phyloP scores from a whole-genome alignment of 139 green algal species.

The Mesotaenium endlicherianum region DNA sequence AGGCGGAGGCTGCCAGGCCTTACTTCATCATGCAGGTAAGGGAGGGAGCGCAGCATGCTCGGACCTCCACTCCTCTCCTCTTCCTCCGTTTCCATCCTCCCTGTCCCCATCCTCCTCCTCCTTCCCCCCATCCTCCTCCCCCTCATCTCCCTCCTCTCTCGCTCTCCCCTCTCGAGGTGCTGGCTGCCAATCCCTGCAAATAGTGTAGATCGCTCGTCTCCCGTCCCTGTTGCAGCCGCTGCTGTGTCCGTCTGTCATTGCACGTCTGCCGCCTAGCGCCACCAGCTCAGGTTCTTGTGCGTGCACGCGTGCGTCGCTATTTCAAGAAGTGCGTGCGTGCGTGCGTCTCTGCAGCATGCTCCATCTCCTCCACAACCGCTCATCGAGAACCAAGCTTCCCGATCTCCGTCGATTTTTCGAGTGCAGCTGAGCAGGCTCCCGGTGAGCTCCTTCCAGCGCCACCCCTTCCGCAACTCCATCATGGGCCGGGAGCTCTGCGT shows the following conservation, averaged over 20 bases:
- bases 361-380: not conserved
- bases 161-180: not conserved
- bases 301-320: not conserved
- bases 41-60: too few species aligned
- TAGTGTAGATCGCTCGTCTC: not conserved
- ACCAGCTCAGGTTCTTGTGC: not conserved
- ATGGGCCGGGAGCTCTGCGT: constrained; percentile 51
- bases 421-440: constrained; percentile 33
- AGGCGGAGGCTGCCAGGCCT: not conserved
- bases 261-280: not conserved
- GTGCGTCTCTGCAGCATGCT: not conserved
- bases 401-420: not conserved
- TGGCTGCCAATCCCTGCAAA: not conserved
- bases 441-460: constrained; percentile 15
- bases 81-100: not conserved
- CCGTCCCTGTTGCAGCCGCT: not conserved
- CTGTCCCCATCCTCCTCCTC: not conserved
- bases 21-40: constrained; percentile 47
- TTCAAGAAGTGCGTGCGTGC: not conserved
- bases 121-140: not conserved
- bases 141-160: not conserved
- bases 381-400: not conserved
- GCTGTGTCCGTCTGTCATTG: not conserved
- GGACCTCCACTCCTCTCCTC: too few species aligned
- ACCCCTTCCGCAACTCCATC: constrained; percentile 50